Percentiles rank a stretch among this genome's conserved stretches.
These are phyloP conservation scores for Thalassiosira hispida DNA, from an alignment of 352 stramenopile genomes.

Conservation along the genomic window DNA sequence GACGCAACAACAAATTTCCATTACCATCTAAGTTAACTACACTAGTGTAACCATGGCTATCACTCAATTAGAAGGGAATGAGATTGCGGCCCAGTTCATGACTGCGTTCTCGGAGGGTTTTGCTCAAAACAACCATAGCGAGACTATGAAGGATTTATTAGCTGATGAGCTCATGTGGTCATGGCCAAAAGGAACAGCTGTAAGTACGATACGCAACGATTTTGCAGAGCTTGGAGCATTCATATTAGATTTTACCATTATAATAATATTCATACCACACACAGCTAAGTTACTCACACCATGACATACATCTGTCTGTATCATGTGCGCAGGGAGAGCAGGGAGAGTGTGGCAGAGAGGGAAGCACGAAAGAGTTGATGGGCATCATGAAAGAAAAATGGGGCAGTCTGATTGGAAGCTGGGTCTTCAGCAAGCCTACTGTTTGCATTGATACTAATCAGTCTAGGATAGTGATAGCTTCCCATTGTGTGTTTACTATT, in stretches of 20 bases:
- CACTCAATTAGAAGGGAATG: neutral
- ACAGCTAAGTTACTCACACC: neutral
- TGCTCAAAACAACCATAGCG: neutral
- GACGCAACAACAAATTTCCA: too few species aligned
- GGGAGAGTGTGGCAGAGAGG: neutral
- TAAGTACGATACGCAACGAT: neutral
- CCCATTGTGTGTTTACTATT: neutral
- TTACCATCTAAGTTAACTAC: too few species aligned
- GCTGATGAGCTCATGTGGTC: neutral
- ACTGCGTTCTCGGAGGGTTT: neutral
- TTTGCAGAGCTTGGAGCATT: neutral
- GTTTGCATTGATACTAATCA: constrained; percentile 20
- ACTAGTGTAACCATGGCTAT: constrained; percentile 1
- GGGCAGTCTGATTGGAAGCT: neutral
- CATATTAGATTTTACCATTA: neutral
- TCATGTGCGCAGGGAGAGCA: neutral
- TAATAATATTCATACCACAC: neutral
- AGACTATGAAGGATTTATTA: neutral
- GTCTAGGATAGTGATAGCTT: constrained; percentile 21
- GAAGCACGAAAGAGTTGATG: neutral
- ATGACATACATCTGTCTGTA: too few species aligned
- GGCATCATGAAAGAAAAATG: neutral
- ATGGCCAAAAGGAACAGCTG: neutral
- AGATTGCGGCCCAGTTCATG: neutral
- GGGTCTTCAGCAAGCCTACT: neutral